Conservation (phyloP, 208 protist genomes). For the Vickermania ingenoplastis region DNA sequence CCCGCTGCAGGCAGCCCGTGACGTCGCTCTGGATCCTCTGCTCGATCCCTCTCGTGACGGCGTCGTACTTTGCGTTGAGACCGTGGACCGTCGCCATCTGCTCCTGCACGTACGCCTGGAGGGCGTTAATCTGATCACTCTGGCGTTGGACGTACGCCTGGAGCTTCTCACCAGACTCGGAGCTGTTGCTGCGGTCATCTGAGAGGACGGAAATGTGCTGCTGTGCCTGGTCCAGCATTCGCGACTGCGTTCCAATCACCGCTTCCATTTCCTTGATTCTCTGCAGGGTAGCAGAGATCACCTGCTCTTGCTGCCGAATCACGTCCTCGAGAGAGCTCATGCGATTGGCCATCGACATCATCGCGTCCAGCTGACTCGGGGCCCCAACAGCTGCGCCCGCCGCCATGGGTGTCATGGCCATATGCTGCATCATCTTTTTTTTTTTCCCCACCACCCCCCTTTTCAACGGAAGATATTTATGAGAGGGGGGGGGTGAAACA, state of each 20-base stretch:
- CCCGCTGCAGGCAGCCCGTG: constrained; percentile 30
- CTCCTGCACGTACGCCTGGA: constrained; percentile 49
- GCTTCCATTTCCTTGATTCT: constrained; percentile 74
- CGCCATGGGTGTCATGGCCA: neutral
- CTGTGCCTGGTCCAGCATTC: constrained; percentile 30
- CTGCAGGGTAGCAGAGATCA: constrained; percentile 39
- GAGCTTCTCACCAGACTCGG: constrained; percentile 11
- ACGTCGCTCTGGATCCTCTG: constrained; percentile 56
- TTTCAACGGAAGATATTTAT: no score
- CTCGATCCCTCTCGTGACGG: constrained; percentile 36
- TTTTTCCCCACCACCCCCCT: no score
- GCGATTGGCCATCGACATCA: constrained; percentile 38
- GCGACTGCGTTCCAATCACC: constrained; percentile 37
- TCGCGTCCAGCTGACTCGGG: constrained; percentile 12
- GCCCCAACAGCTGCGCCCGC: neutral
- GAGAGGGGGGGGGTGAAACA: no score
- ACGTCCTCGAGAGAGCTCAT: constrained; percentile 77
- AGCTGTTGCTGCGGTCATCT: constrained; percentile 16
- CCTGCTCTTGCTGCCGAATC: constrained; percentile 63
- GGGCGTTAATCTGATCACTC: constrained; percentile 29
- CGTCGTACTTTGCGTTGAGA: constrained; percentile 37
- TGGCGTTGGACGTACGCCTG: constrained; percentile 21
- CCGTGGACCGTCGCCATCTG: constrained; percentile 30
- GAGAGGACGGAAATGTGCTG: constrained; percentile 29
- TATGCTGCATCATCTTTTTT: constrained; percentile 1